These are phyloP conservation scores for Boletellus ananas DNA, from an alignment of 768 basidiomycete species.

Conservation along the genomic window DNA sequence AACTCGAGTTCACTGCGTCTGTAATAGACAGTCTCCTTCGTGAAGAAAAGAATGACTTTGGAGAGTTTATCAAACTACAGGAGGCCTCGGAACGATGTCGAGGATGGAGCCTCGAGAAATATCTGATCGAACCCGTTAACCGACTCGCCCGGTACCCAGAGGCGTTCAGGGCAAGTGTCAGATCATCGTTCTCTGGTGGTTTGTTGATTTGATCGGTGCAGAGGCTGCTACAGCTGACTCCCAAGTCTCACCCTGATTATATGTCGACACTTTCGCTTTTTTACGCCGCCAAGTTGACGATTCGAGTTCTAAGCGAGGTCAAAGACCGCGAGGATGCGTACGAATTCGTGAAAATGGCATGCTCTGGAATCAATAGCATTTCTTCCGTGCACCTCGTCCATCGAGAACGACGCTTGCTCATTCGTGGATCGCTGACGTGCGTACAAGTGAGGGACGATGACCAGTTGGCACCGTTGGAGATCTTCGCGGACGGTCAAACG, in stretches of 20 bases:
- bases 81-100: conserved; percentile 50
- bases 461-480: background rate
- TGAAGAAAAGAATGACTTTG: conserved; percentile 66
- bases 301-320: conserved; percentile 80
- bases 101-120: conserved; percentile 61
- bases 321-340: conserved; percentile 86
- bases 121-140: conserved; percentile 74
- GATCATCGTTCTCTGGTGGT: background rate
- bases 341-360: conserved; percentile 61
- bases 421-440: conserved; percentile 53
- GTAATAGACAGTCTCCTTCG: conserved; percentile 47
- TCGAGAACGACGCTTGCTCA: conserved; percentile 72
- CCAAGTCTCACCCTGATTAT: conserved; percentile 66
- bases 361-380: conserved; percentile 56
- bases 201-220: conserved; percentile 30
- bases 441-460: conserved; percentile 39
- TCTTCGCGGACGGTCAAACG: background rate
- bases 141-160: conserved; percentile 68
- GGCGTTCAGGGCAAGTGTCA: conserved; percentile 62
- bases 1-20: conserved; percentile 56
- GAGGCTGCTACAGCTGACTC: conserved; percentile 69
- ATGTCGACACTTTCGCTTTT: conserved; percentile 61
- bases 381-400: conserved; percentile 52
- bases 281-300: conserved; percentile 64
- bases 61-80: conserved; percentile 77